phyloP scores from a whole-genome alignment of 805 yeast species.

The Metschnikowia kunwiensis region DNA sequence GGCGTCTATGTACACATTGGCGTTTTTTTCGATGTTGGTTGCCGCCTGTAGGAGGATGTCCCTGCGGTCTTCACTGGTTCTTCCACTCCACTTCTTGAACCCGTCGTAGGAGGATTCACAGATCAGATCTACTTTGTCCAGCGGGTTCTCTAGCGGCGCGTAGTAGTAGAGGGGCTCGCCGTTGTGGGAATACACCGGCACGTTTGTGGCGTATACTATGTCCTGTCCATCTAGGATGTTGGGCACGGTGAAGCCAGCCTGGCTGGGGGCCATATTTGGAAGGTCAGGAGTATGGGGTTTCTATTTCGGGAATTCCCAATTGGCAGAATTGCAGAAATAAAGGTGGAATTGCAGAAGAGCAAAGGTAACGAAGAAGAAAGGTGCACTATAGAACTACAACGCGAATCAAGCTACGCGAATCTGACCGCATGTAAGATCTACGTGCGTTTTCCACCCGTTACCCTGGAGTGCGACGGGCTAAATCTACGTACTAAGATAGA shows the following conservation, averaged over 20 bases:
- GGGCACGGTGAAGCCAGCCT: constrained; percentile 7
- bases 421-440: too few relatives aligned
- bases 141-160: constrained; percentile 11
- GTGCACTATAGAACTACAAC: not conserved
- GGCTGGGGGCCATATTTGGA: too few relatives aligned
- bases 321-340: too few relatives aligned
- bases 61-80: constrained; percentile 17
- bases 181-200: constrained; percentile 16
- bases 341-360: too few relatives aligned
- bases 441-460: too few relatives aligned
- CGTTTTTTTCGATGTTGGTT: constrained; percentile 14
- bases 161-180: constrained; percentile 8
- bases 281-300: too few relatives aligned
- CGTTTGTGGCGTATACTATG: constrained; percentile 1
- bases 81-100: constrained; percentile 25
- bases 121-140: constrained; percentile 10
- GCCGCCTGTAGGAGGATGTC: constrained; percentile 22
- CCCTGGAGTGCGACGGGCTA: too few relatives aligned
- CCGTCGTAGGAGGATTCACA: constrained; percentile 25
- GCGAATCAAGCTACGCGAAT: too few relatives aligned
- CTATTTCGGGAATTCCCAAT: too few relatives aligned
- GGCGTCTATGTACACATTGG: constrained; percentile 9
- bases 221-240: constrained; percentile 13
- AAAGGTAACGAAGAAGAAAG: too few relatives aligned
- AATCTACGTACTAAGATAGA: too few relatives aligned